phyloP scores from a whole-genome alignment of 75 land plant genomes.

The Picea glauca region DNA sequence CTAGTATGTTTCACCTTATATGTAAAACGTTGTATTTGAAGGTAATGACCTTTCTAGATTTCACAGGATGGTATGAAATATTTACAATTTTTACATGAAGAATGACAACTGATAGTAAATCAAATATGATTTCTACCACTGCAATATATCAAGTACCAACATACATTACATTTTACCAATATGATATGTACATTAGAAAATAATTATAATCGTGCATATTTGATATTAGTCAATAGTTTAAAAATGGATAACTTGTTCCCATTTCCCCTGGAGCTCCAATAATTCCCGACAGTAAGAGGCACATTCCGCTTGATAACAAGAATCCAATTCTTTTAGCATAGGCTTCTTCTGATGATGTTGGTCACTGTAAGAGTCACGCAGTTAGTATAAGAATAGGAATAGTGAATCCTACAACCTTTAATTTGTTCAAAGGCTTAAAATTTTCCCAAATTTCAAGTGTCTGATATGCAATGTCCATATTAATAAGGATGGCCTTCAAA shows the following conservation, averaged over 20 bases:
- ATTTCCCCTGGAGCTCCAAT: conserved; percentile 57
- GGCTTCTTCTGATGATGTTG: conserved; percentile 71
- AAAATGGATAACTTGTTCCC: conserved; percentile 51
- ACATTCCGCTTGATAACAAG: conserved; percentile 76
- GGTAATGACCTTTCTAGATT: not conserved
- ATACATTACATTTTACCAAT: not conserved
- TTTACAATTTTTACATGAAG: no score
- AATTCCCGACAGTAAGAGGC: conserved; percentile 61
- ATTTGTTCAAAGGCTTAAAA: no score
- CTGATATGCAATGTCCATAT: no score
- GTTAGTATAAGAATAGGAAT: conserved; percentile 3
- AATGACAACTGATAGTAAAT: no score
- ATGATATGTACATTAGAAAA: not conserved
- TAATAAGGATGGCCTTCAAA: not conserved
- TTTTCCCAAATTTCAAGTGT: not conserved
- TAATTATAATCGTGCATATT: not conserved
- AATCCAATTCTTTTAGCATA: conserved; percentile 71
- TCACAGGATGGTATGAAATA: not conserved
- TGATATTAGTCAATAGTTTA: not conserved
- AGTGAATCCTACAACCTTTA: not conserved
- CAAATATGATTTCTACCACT: not conserved
- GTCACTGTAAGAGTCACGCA: conserved; percentile 26
- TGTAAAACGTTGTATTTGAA: not conserved
- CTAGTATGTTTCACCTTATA: not conserved
- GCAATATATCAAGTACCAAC: not conserved